Evolutionary conservation across 352 stramenopile genomes (phyloP).

Genomic region (Phytophthora cajani): DNA sequence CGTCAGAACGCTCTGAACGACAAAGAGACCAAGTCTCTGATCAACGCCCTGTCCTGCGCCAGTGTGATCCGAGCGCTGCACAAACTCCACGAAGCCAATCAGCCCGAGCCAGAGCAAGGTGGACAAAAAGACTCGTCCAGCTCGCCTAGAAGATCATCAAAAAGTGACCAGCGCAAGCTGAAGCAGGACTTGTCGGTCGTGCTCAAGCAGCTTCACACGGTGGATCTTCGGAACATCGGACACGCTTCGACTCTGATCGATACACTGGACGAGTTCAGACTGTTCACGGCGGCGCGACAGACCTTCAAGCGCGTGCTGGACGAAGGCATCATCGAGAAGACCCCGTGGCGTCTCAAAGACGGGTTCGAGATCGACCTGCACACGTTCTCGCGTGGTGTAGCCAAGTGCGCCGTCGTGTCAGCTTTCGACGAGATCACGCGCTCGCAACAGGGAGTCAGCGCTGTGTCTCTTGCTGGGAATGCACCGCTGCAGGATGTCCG

Average conservation of each 20-base stretch:
- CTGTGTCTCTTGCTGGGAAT: conserved; percentile 31
- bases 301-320: conserved; percentile 60
- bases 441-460: conserved; percentile 34
- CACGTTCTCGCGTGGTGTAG: conserved; percentile 66
- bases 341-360: conserved; percentile 59
- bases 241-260: conserved; percentile 68
- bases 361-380: conserved; percentile 79
- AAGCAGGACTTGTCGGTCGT: conserved; percentile 59
- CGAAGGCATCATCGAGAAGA: conserved; percentile 49
- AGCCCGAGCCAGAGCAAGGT: conserved; percentile 9
- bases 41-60: conserved; percentile 62
- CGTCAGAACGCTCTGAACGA: conserved; percentile 11
- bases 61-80: conserved; percentile 59
- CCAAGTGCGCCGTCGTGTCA: conserved; percentile 74
- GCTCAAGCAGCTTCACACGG: conserved; percentile 44
- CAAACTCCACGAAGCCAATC: conserved; percentile 26
- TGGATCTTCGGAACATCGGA: conserved; percentile 52
- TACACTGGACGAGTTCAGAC: conserved; percentile 56
- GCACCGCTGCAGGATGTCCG: conserved; percentile 54
- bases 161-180: conserved; percentile 23
- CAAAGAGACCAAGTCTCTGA: conserved; percentile 23
- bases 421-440: conserved; percentile 59
- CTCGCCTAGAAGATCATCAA: conserved; percentile 12
- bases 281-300: conserved; percentile 53
- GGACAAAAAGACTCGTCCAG: neutral